Base-by-base conservation (phyloP, 106 monocot species). In the Dioscorea zingiberensis region DNA sequence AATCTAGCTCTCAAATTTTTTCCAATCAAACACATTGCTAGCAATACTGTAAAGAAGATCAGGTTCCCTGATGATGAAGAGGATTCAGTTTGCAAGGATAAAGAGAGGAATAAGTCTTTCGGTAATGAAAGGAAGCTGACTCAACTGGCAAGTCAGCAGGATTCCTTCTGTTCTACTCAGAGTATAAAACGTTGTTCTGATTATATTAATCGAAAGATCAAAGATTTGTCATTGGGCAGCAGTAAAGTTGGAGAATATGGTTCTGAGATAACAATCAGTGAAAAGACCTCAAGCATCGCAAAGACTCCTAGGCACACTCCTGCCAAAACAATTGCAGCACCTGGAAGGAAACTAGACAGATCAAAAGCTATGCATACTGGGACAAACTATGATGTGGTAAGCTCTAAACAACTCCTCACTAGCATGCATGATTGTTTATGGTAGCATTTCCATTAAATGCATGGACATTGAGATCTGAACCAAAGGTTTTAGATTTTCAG, bases 1-100 rank as follows among this genome's bases (percentile, higher is more conserved):
- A 89, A 70, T 73, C 82, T 46, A 89, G 74, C 27, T 57, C 69
- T 74, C 6, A 86, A 89, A 67, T 80, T 83, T 47, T 69, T 84
- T 60, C 81, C 81, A 7, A 58, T 80, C 19, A 69, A 64, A 30
- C 60, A 72, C 9, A 47, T 71, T 13, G 19, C 67, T 18, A 71
- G 67, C 54, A 60, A 60, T 58, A 57, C 44, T 17, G 64, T 76
- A 54, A 90, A 79, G 76, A 91, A 72, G 55, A 72, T 71, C 27
- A 77, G 70, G 51, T 93, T 89, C 75, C 62, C 70, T 32, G 73
- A 78, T 56, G 66, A 54, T 51, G 86, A 71, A 57, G 75, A 83
- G 56, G 77, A 69, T 69, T 71, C 67, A 1, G 70, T 70, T 9
- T 73, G 56, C 51, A 69, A 74, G 24, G 74, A 75, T 18, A 83